These are phyloP conservation scores for Podaxis sp. DNA, from an alignment of 768 basidiomycete species.

Conservation along the genomic window DNA sequence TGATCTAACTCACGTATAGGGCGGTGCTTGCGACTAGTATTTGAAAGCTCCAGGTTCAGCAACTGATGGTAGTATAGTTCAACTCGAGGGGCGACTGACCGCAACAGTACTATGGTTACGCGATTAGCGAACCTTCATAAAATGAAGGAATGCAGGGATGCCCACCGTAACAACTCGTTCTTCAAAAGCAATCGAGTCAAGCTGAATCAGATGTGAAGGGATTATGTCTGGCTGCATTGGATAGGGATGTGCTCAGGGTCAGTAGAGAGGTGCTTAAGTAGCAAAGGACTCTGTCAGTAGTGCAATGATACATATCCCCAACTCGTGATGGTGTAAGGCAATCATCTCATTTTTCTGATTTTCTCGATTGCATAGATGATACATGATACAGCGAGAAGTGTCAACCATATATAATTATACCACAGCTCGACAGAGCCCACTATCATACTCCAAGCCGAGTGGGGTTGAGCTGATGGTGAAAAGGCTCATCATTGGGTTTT, in stretches of 20 bases:
- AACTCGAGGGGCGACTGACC: not conserved
- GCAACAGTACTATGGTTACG: not conserved
- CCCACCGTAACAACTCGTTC: too few species aligned
- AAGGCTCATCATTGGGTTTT: too few species aligned
- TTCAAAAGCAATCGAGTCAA: too few species aligned
- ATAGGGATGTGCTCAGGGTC: not conserved
- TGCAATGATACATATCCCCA: not conserved
- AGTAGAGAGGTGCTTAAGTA: not conserved
- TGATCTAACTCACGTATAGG: not conserved
- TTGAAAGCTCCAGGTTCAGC: not conserved
- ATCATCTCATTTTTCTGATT: not conserved
- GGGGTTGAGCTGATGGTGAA: too few species aligned
- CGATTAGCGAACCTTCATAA: too few species aligned
- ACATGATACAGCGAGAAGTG: not conserved
- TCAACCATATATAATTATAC: not conserved
- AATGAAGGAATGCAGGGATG: too few species aligned
- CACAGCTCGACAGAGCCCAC: not conserved
- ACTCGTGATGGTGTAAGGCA: not conserved
- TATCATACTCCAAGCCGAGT: too few species aligned
- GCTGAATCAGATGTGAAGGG: too few species aligned
- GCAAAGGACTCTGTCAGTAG: not conserved
- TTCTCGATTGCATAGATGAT: not conserved
- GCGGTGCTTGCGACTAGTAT: not conserved
- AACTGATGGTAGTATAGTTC: too few species aligned
- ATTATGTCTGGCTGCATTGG: not conserved